phyloP scores from a whole-genome alignment of 1,284 basidiomycete species.

The Fomes fomentarius region DNA sequence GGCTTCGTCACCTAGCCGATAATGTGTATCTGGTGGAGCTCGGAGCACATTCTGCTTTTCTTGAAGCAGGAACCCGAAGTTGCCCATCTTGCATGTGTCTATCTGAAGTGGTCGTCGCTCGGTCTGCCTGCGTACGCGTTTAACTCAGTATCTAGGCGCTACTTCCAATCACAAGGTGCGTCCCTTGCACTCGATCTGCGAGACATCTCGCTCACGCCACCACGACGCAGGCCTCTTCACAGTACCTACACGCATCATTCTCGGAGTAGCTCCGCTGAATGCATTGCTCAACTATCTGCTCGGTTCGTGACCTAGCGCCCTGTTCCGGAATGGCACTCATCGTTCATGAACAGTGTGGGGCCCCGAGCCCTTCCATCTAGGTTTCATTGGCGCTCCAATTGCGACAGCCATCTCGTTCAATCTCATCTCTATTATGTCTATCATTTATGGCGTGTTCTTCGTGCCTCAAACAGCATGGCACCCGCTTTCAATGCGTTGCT shows the following conservation, averaged over 20 bases:
- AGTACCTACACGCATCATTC: slow-evolving; percentile 85
- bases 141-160: slow-evolving; percentile 77
- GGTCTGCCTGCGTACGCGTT: slow-evolving; percentile 91
- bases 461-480: slow-evolving; percentile 86
- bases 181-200: background rate
- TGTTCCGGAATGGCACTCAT: background rate
- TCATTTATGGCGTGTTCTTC: slow-evolving; percentile 76
- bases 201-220: background rate
- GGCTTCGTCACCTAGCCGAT: slow-evolving; percentile 55
- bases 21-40: slow-evolving; percentile 77
- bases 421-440: slow-evolving; percentile 70
- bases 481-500: slow-evolving; percentile 69
- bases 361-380: slow-evolving; percentile 74
- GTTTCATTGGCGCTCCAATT: slow-evolving; percentile 93
- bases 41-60: slow-evolving; percentile 76
- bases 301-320: slow-evolving; percentile 43
- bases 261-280: slow-evolving; percentile 88
- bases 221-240: slow-evolving; percentile 68
- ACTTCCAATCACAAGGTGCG: slow-evolving; percentile 86
- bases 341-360: slow-evolving; percentile 70
- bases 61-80: slow-evolving; percentile 89
- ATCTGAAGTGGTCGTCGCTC: slow-evolving; percentile 77
- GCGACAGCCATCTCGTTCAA: slow-evolving; percentile 91
- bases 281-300: slow-evolving; percentile 83
- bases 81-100: slow-evolving; percentile 75